Evolutionary conservation across 352 stramenopile species (phyloP), one percentile per base, ranked within the genome.

Genomic region (Aphanomyces astaci): DNA sequence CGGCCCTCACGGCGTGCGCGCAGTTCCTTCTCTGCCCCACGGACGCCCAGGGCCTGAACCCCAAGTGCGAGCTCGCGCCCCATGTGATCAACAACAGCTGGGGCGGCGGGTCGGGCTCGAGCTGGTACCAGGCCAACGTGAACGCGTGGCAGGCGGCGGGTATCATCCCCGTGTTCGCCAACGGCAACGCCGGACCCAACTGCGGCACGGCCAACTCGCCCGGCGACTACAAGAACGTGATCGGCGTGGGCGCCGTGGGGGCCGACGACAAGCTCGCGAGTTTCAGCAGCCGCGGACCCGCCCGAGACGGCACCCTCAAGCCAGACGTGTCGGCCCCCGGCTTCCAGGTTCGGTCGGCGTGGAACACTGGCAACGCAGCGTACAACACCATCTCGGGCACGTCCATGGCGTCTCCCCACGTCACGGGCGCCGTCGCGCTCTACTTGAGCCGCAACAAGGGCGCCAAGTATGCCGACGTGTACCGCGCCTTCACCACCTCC

Each of bases 41-140:
- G 4, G 76, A 86, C 55, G 76, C 73, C 49, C 74, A 79, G 32
- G 79, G 78, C 49, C 72, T 76, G 62, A 81, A 83, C 64, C 70
- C 63, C 22, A 74, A 87, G 36, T 71, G 76, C 31, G 71, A 73
- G 4, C 83, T 84, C 51, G 73, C 78, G 1, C 79, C 79, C 5
- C 73, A 82, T 48, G 72, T 87, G 4, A 72, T 87, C 15, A 87
- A 73, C 78, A 86, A 86, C 54, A 87, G 79, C 70, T 87, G 79
- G 79, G 77, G 76, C 10, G 72, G 25, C 11, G 60, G 70, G 0
- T 72, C 74, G 49, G 79, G 78, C 25, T 57, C 74, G 22, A 74
- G 64, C 7, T 78, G 75, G 56, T 84, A 78, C 56, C 64, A 76
- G 10, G 49, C 76, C 0, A 73, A 33, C 1, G n/a, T 87, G 46